Evolutionary conservation across 2,329 filamentous ascomycete species (phyloP), one percentile per base, ranked within the genome.

Genomic region (Apiospora rasikravindrae): DNA sequence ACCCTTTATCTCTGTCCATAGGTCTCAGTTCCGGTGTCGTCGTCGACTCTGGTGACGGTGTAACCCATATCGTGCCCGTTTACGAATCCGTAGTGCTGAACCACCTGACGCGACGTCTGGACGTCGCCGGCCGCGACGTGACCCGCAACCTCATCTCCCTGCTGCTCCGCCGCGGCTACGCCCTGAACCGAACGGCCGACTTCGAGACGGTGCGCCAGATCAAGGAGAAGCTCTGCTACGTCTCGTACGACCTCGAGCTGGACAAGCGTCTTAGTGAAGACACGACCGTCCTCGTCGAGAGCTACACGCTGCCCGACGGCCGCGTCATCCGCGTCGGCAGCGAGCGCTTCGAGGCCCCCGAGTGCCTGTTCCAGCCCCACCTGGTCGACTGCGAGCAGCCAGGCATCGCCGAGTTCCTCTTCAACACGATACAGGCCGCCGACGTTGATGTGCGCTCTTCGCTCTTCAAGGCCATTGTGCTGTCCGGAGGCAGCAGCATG

Each of bases 171-270:
- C 91, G 96, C 77, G 96, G 96, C 64, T 99, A 99, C 83, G 95
- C 96, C 47, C 91, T 99, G 74, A 99, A 99, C 90, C 91, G 96
- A 82, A 99, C 96, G 16, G 96, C 96, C 81, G 96, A 99, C 83
- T 99, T 99, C 83, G 96, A 99, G 85, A 99, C 96, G 4, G 96
- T 99, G 71, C 93, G 96, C 74, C 96, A 98, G 83, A 98, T 99
- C 87, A 99, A 99, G 87, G 96, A 99, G 88, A 99, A 99, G 88
- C 93, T 99, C 69, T 98, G 96, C 88, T 99, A 99, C 83, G 96
- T 99, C 72, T 98, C 95, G 16, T 99, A 98, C 87, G 96, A 99
- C 83, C 90, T 99, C 72, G 95, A 97, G 84, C 88, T 99, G 71
- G 96, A 99, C 87, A 95, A 98, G 86, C 92, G 94, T 77, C 90